A percentile compares a stretch with the other conserved stretches of the same genome.
phyloP scores from a whole-genome alignment of 2,329 filamentous ascomycete genomes.

The Fusarium sp. region DNA sequence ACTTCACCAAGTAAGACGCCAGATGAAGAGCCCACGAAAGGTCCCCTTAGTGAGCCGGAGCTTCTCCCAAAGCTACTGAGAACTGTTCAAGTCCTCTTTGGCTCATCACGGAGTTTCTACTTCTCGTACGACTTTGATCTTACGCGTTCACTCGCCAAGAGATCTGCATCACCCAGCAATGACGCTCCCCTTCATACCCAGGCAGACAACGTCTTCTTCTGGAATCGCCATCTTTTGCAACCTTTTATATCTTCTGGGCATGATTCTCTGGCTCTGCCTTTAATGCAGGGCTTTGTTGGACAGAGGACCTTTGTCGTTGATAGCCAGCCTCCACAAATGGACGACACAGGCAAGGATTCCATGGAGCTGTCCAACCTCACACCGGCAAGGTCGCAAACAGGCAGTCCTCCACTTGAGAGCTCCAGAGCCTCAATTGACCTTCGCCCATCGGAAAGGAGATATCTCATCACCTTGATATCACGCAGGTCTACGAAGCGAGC shows the following conservation, averaged over 20 bases:
- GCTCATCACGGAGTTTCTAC: slow-evolving; percentile 86
- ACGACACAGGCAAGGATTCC: slow-evolving; percentile 59
- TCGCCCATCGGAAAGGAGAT: slow-evolving; percentile 66
- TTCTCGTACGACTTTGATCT: slow-evolving; percentile 97
- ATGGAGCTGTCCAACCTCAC: slow-evolving; percentile 59
- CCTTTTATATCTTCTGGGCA: slow-evolving; percentile 82
- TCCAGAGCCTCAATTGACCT: slow-evolving; percentile 54
- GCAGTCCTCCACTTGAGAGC: slow-evolving; percentile 43
- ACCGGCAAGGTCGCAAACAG: slow-evolving; percentile 43
- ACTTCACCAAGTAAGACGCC: slow-evolving; percentile 47
- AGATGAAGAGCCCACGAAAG: slow-evolving; percentile 52
- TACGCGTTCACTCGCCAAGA: slow-evolving; percentile 71
- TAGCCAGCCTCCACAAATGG: slow-evolving; percentile 66
- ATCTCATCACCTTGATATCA: slow-evolving; percentile 91
- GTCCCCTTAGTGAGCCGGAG: slow-evolving; percentile 49
- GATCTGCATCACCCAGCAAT: slow-evolving; percentile 31
- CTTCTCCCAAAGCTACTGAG: slow-evolving; percentile 87
- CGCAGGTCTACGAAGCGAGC: slow-evolving; percentile 87
- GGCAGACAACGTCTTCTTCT: slow-evolving; percentile 87
- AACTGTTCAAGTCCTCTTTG: slow-evolving; percentile 87
- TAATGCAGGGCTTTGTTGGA: slow-evolving; percentile 95
- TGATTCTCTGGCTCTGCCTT: slow-evolving; percentile 77
- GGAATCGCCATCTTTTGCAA: slow-evolving; percentile 82
- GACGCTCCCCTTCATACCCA: slow-evolving; percentile 73
- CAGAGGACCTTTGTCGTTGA: slow-evolving; percentile 85